These are phyloP conservation scores for Cyclocybe cylindracea DNA, from an alignment of 768 basidiomycete genomes.

Conservation along the genomic window DNA sequence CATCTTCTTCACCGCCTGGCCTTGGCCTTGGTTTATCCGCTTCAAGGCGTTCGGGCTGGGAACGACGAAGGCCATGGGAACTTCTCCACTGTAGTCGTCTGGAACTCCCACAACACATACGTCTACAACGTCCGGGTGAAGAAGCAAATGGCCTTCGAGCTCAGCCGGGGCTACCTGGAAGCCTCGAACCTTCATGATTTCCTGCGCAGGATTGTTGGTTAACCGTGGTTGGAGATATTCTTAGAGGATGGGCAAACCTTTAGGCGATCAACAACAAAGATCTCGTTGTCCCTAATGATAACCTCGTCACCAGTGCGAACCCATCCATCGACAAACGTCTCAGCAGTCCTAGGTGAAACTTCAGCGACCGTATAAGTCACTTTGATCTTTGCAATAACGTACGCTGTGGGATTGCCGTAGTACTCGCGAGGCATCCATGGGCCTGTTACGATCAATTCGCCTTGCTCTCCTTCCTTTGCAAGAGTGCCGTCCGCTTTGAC, in stretches of 20 bases:
- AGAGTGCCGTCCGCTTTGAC: constrained; percentile 58
- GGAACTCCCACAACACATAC: constrained; percentile 65
- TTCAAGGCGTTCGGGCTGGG: constrained; percentile 42
- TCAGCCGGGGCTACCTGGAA: constrained; percentile 68
- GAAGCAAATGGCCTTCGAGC: constrained; percentile 63
- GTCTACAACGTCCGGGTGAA: constrained; percentile 61
- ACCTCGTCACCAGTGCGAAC: constrained; percentile 76
- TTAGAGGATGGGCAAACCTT: constrained; percentile 46
- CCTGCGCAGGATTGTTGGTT: constrained; percentile 34
- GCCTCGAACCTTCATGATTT: constrained; percentile 69
- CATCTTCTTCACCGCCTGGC: constrained; percentile 39
- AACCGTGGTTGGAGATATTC: not conserved
- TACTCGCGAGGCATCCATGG: constrained; percentile 66
- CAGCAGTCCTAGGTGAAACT: constrained; percentile 47
- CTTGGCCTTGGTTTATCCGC: constrained; percentile 31
- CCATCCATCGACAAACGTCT: constrained; percentile 67
- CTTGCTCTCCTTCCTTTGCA: constrained; percentile 58
- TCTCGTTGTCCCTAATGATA: constrained; percentile 59
- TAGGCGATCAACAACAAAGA: constrained; percentile 72
- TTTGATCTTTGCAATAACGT: constrained; percentile 16
- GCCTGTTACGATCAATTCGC: constrained; percentile 60
- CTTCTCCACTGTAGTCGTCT: constrained; percentile 76
- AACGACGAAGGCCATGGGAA: constrained; percentile 73
- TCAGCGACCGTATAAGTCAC: too few species aligned
- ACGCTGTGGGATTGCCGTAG: constrained; percentile 61